phyloP scores from a whole-genome alignment of 2,329 filamentous ascomycete genomes.

The Microdochium bolleyi region DNA sequence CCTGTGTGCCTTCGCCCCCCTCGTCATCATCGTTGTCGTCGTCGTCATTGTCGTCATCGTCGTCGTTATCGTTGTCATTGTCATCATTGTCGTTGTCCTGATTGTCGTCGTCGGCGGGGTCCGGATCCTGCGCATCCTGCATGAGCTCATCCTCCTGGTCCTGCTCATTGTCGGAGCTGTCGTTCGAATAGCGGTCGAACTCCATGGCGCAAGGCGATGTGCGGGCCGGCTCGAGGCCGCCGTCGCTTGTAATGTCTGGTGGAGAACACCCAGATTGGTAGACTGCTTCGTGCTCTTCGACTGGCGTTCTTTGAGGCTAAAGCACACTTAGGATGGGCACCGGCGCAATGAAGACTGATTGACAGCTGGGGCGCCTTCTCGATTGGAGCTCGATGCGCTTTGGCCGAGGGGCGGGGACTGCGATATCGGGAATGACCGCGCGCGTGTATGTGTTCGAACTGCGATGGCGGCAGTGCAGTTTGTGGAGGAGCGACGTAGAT shows the following conservation, averaged over 20 bases:
- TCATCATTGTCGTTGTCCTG: slow-evolving; percentile 24
- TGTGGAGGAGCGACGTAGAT: no score
- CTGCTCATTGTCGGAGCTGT: slow-evolving; percentile 36
- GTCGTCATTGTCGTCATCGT: slow-evolving; percentile 27
- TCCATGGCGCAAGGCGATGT: slow-evolving; percentile 7
- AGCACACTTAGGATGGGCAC: no score
- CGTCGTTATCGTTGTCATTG: slow-evolving; percentile 23
- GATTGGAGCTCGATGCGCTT: no score
- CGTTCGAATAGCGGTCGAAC: slow-evolving; percentile 27
- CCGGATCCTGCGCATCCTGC: slow-evolving; percentile 25
- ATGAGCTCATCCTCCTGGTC: slow-evolving; percentile 28
- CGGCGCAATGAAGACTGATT: no score
- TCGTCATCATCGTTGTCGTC: slow-evolving; percentile 31
- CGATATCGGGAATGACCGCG: no score
- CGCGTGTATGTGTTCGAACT: no score
- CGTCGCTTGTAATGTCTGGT: background rate
- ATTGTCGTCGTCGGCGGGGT: slow-evolving; percentile 25
- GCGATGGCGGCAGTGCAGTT: no score
- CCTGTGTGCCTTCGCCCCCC: slow-evolving; percentile 12
- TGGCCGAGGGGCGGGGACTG: no score
- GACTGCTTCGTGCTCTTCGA: no score
- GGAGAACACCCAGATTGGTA: no score
- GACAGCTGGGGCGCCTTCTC: no score
- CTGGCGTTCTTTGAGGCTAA: no score
- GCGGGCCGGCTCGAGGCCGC: background rate